phyloP scores from a whole-genome alignment of 176 grass and related monocot species.

The Alopecurus myosuroides region DNA sequence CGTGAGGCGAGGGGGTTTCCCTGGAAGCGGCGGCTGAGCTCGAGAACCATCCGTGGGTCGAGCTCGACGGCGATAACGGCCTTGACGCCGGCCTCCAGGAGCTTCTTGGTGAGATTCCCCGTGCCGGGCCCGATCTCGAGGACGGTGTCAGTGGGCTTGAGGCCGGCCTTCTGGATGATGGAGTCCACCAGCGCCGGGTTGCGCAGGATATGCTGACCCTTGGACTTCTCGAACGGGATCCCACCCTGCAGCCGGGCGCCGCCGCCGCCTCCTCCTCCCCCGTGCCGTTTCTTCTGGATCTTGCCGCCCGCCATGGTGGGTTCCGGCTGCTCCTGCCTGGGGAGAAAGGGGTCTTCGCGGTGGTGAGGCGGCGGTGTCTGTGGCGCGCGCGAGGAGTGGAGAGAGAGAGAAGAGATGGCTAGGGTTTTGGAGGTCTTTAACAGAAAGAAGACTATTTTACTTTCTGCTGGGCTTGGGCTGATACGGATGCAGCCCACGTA shows the following conservation, averaged over 20 bases:
- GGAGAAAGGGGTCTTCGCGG: neutral
- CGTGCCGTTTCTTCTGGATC: constrained; percentile 74
- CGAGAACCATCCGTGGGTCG: constrained; percentile 94
- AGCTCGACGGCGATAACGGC: constrained; percentile 95
- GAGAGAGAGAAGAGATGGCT: neutral
- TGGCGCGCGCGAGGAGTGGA: neutral
- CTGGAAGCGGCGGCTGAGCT: constrained; percentile 88
- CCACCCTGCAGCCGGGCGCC: constrained; percentile 57
- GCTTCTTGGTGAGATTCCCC: constrained; percentile 89
- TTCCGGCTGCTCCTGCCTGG: neutral
- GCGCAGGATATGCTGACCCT: constrained; percentile 86
- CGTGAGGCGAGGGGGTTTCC: constrained; percentile 56
- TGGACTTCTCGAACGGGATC: constrained; percentile 96
- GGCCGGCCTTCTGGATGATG: constrained; percentile 82
- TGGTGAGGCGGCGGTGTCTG: neutral
- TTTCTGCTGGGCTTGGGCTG: neutral
- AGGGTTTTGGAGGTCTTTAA: neutral
- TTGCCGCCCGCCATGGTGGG: constrained; percentile 71
- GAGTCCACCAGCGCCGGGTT: constrained; percentile 85
- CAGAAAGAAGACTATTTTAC: too few relatives aligned
- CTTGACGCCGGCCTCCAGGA: constrained; percentile 80
- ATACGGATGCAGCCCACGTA: neutral
- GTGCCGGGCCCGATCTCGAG: constrained; percentile 96
- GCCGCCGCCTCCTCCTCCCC: constrained; percentile 22
- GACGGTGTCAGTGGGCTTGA: constrained; percentile 89